These are phyloP conservation scores for Podospora didyma DNA, from an alignment of 495 filamentous ascomycete genomes.

Conservation along the genomic window DNA sequence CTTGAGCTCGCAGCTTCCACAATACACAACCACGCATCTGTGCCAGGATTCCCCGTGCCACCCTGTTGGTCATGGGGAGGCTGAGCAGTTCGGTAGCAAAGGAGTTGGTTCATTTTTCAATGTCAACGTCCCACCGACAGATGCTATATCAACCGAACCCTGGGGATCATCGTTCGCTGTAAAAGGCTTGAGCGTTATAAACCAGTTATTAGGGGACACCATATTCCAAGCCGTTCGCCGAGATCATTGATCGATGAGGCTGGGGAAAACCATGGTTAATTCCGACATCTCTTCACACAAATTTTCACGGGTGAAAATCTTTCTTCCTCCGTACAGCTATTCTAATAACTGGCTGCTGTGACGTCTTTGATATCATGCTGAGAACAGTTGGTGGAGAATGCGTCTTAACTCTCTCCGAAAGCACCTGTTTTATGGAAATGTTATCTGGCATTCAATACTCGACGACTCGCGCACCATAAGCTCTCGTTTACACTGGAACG, in stretches of 20 bases:
- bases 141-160: slow-evolving; percentile 69
- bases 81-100: slow-evolving; percentile 78
- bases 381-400: no score
- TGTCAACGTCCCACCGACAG: slow-evolving; percentile 93
- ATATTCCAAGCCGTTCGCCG: slow-evolving; percentile 84
- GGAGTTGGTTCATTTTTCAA: slow-evolving; percentile 66
- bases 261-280: slow-evolving; percentile 77
- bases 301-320: not conserved
- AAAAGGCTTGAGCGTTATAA: slow-evolving; percentile 44
- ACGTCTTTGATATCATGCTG: no score
- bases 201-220: slow-evolving; percentile 59
- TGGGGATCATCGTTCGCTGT: slow-evolving; percentile 62
- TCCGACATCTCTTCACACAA: not conserved
- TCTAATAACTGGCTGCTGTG: no score
- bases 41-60: slow-evolving; percentile 70
- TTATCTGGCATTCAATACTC: no score
- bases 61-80: slow-evolving; percentile 60
- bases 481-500: no score
- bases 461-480: no score
- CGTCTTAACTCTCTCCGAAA: no score
- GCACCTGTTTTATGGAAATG: no score
- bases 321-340: no score
- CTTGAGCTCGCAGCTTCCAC: slow-evolving; percentile 43
- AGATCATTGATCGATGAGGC: slow-evolving; percentile 80
- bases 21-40: slow-evolving; percentile 64